A percentile compares a stretch with the other conserved stretches of the same genome.
phyloP scores from a whole-genome alignment of 805 yeast genomes.

The Lipomyces mesembrius region DNA sequence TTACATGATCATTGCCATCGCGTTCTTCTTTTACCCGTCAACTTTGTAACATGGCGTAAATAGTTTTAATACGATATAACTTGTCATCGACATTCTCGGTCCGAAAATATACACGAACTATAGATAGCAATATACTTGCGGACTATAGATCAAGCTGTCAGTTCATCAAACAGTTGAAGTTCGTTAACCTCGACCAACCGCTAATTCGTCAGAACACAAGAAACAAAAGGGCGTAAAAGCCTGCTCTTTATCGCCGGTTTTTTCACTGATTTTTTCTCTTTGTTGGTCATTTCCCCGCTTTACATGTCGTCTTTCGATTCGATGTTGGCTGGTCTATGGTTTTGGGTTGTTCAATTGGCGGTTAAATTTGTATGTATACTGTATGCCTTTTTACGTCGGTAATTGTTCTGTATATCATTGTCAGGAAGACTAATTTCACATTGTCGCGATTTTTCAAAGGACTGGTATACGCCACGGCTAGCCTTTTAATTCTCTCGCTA shows the following conservation, averaged over 20 bases:
- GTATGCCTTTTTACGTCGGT: background rate
- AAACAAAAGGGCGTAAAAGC: too few relatives aligned
- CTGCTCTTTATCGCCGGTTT: too few relatives aligned
- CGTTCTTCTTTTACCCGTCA: conserved; percentile 85
- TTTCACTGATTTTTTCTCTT: too few relatives aligned
- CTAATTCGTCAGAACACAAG: too few relatives aligned
- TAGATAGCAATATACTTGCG: background rate
- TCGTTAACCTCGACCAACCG: background rate
- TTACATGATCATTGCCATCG: conserved; percentile 82
- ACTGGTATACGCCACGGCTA: background rate
- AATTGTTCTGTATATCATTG: background rate
- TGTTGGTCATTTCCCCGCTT: background rate
- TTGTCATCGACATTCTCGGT: background rate
- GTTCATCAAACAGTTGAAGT: background rate
- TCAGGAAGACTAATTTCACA: background rate
- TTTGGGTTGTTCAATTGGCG: background rate
- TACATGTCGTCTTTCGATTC: background rate
- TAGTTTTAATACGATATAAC: background rate
- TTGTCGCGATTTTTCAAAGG: background rate
- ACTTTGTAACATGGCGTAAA: conserved; percentile 14
- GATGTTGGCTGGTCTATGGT: too few relatives aligned
- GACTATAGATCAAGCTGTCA: background rate
- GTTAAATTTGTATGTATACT: background rate
- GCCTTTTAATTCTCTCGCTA: too few relatives aligned
- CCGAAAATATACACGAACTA: background rate